Base-by-base conservation (phyloP, 2,329 filamentous ascomycete genomes). In the Phoma sp. region DNA sequence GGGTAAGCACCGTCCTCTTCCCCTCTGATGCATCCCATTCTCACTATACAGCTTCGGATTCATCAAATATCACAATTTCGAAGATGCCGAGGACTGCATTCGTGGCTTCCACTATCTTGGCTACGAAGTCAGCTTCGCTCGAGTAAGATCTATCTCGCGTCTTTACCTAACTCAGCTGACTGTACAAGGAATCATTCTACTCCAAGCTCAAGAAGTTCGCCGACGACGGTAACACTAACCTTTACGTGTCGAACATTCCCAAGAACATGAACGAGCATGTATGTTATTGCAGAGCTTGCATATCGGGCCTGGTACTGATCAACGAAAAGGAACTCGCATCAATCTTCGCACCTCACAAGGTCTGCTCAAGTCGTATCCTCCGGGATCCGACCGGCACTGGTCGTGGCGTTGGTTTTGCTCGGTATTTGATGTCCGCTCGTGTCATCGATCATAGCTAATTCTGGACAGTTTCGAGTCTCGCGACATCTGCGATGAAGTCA, bases 221-320 rank as follows among this genome's bases (percentile, higher is more conserved):
- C 51, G 93, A 99, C 69, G 90, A 89, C 47, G 71, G 77, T 37
- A 98, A 96, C 41, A 98, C 95, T 61, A 99, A 99, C 73, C 85
- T 99, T 60, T 99, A 99, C 77, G 93, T 98, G 59, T 99, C 96
- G 25, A 99, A 98, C 77, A 84, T 99, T 39, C 95, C 95, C 32
- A 93, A 93, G 77, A 86, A 88, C 59, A 87, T 96, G 83, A 96
- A 90, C 47, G 96, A 99, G 80, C 87, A 91, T 66, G 92, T 93
- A 76, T 73, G 88, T 29, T 36, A 39, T 3, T 9, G 23, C 10
- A 8, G 5, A 4, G 29, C 40, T 18, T 27, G 8, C 13, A 11
- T 4, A 5, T 27, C n/a, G n/a, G 9, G 7, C 30, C 36, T n/a
- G 8, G 4, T 10, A 49, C 64, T 75, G 43, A 68, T 56, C 30